Conservation (phyloP, 768 basidiomycete genomes). For the Trametes punicea region DNA sequence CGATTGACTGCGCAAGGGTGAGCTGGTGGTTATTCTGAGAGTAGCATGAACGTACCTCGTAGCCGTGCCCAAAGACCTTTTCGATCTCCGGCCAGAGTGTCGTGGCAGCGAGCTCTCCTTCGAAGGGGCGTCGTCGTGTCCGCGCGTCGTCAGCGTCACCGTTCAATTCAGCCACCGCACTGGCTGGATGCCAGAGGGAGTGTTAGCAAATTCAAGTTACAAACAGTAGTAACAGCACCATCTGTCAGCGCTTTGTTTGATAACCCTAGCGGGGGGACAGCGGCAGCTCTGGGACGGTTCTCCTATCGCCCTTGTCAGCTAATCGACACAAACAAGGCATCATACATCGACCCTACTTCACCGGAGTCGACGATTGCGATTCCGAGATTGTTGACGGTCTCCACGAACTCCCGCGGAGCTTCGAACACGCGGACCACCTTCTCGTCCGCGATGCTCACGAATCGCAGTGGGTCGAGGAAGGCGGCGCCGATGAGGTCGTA, state of each 20-base stretch:
- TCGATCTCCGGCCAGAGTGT: constrained; percentile 98
- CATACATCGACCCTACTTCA: constrained; percentile 39
- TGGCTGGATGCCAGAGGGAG: background rate
- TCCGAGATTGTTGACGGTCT: constrained; percentile 49
- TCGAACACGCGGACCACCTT: constrained; percentile 94
- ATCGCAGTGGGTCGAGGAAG: constrained; percentile 72
- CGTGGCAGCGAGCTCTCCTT: constrained; percentile 81
- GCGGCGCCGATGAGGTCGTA: constrained; percentile 84
- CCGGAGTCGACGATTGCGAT: constrained; percentile 46
- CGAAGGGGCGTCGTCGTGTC: constrained; percentile 55
- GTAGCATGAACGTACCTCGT: constrained; percentile 58
- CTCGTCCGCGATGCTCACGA: constrained; percentile 93
- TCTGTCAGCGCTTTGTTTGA: constrained; percentile 90
- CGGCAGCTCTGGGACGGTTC: constrained; percentile 71
- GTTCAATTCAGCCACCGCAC: constrained; percentile 8
- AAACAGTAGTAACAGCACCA: constrained; percentile 38
- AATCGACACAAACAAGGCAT: background rate
- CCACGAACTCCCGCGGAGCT: constrained; percentile 79
- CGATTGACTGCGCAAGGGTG: constrained; percentile 61
- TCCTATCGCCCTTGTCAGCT: constrained; percentile 34
- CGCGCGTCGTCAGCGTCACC: constrained; percentile 17
- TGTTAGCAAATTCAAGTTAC: background rate
- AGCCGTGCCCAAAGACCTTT: constrained; percentile 97
- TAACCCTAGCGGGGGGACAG: constrained; percentile 88
- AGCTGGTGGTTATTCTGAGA: background rate